A percentile compares a stretch with the other conserved stretches of the same genome.
Conservation (phyloP, 2,329 filamentous ascomycete species). For the Leptographium flavum region DNA sequence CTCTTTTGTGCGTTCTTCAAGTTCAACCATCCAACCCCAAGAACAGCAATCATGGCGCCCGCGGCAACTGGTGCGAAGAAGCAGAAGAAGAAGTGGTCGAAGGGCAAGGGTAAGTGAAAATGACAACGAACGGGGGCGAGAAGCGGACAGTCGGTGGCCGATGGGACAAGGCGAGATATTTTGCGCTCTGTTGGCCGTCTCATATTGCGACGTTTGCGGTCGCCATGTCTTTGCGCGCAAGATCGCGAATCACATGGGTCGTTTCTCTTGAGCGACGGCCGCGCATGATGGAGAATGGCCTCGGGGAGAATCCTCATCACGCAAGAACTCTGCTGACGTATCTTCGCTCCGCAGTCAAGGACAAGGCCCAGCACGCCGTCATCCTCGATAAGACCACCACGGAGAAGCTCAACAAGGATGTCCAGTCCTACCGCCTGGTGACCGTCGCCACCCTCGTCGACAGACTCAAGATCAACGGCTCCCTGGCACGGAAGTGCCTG, state of each 20-base stretch:
- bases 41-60: conserved; percentile 26
- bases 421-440: conserved; percentile 99
- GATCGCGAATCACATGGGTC: background rate
- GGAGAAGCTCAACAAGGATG: conserved; percentile 99
- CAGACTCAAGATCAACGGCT: conserved; percentile 99
- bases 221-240: background rate
- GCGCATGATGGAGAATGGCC: background rate
- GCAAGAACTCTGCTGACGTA: background rate
- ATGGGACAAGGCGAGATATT: background rate
- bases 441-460: conserved; percentile 98
- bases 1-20: conserved; percentile 7
- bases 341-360: conserved; percentile 56
- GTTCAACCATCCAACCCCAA: conserved; percentile 16
- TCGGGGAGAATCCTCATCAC: background rate
- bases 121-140: background rate
- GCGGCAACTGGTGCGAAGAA: conserved; percentile 55
- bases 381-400: conserved; percentile 95
- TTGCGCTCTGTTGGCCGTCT: background rate
- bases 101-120: conserved; percentile 52
- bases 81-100: conserved; percentile 69
- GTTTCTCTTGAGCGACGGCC: background rate
- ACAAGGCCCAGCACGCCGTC: conserved; percentile 99
- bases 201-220: background rate
- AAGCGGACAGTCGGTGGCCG: background rate
- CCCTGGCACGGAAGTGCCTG: conserved; percentile 78